A percentile compares a stretch with the other conserved stretches of the same genome.
phyloP scores from a whole-genome alignment of 805 yeast species.

The Saccharomyces eubayanus region DNA sequence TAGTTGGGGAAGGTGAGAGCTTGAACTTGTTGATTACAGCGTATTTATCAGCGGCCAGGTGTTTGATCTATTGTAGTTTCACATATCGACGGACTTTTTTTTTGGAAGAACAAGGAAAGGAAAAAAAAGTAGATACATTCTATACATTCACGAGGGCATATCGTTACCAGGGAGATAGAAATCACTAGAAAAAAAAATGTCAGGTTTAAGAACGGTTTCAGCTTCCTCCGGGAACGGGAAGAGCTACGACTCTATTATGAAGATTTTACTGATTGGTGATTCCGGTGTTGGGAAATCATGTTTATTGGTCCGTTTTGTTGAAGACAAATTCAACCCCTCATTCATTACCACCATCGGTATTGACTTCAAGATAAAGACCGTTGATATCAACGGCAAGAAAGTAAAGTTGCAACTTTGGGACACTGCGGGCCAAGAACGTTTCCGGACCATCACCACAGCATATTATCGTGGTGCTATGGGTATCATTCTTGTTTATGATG shows the following conservation, averaged over 20 bases:
- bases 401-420: slow-evolving; percentile 96
- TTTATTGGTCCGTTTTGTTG: slow-evolving; percentile 83
- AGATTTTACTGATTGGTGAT: slow-evolving; percentile 87
- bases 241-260: slow-evolving; percentile 78
- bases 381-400: slow-evolving; percentile 85
- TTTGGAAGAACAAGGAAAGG: neutral
- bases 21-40: neutral
- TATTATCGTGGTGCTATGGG: slow-evolving; percentile 89
- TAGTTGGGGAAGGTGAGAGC: neutral
- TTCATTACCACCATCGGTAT: slow-evolving; percentile 97
- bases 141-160: neutral
- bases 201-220: slow-evolving; percentile 26
- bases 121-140: neutral
- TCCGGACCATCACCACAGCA: slow-evolving; percentile 89
- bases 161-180: neutral
- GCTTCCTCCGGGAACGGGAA: slow-evolving; percentile 25
- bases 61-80: neutral
- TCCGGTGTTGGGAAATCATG: slow-evolving; percentile 89
- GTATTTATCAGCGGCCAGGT: neutral
- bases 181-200: slow-evolving; percentile 14
- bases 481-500: slow-evolving; percentile 74
- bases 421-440: slow-evolving; percentile 95
- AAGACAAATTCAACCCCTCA: slow-evolving; percentile 91
- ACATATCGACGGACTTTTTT: neutral
- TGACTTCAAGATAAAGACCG: slow-evolving; percentile 94